Evolutionary conservation across 495 filamentous ascomycete species (phyloP).

Genomic region (Trichoderma gamsii): DNA sequence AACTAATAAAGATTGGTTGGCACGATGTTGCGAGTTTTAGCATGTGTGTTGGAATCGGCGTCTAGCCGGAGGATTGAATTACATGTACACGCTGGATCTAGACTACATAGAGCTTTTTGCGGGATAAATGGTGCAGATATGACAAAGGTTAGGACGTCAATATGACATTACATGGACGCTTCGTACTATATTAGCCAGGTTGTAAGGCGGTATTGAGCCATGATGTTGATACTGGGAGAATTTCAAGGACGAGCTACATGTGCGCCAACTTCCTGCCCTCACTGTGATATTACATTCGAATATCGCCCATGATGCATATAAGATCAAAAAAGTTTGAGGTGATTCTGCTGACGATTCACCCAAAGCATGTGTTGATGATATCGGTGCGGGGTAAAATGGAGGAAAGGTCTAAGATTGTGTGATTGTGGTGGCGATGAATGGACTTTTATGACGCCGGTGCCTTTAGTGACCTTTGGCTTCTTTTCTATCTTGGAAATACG

Average conservation of each 20-base stretch:
- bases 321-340: background rate
- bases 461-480: background rate
- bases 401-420: background rate
- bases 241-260: background rate
- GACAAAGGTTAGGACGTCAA: background rate
- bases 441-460: background rate
- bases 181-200: background rate
- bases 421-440: background rate
- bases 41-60: constrained; percentile 1
- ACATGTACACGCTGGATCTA: background rate
- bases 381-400: background rate
- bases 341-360: background rate
- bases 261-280: background rate
- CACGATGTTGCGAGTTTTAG: background rate
- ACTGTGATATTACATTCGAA: background rate
- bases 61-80: background rate
- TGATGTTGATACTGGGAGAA: background rate
- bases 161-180: background rate
- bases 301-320: constrained; percentile 3
- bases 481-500: background rate
- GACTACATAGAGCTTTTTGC: background rate
- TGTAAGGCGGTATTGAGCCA: background rate
- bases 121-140: background rate
- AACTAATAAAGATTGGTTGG: constrained; percentile 27
- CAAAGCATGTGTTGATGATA: background rate